Evolutionary conservation across 2,329 filamentous ascomycete genomes (phyloP), one percentile per base, ranked within the genome.

Genomic region (Anthostomella pinea): DNA sequence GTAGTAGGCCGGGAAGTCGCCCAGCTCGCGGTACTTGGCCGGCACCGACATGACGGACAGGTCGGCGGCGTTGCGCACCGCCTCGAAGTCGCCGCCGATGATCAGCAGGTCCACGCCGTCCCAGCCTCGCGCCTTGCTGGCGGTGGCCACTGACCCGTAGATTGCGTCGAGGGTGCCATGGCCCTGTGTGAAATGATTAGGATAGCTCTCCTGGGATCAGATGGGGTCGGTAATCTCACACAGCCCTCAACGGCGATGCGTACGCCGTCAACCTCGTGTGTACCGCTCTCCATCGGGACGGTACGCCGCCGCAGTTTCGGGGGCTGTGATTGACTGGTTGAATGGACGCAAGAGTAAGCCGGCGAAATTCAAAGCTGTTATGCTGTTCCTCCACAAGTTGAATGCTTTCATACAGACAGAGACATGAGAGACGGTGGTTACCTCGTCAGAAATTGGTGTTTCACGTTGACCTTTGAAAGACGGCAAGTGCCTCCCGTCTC

Each of bases 61-160:
- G 60, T 98, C 93, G 46, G 82, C 75, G 8, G 87, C 81, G 69
- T 97, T 97, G 52, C 93, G 87, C 23, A 90, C 81, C 26, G 93
- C 83, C 83, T 96, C 88, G 49, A 98, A 98, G 59, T 98, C 93
- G 18, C 93, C 93, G 38, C 91, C 88, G 53, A 98, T 95, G 55
- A 98, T 94, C 49, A 98, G 68, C 8, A 96, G 66, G 60, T 98
- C 93, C 19, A 97, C 80, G 21, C 76, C 79, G 48, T 85, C 72
- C 90, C 91, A 96, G 16, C 76, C 76, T 52, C 85, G 85, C 29
- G 75, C 69, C 47, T 79, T 69, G 61, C 83, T 87, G 8, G 87
- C 75, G 46, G 77, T 72, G 25, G 75, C 69, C 17, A 95, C 78
- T 1, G 87, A 83, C 1, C 84, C 79, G 62, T 97, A 98, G 51